Evolutionary conservation across 2,329 filamentous ascomycete species (phyloP).

Genomic region (Lecanosticta acicola): DNA sequence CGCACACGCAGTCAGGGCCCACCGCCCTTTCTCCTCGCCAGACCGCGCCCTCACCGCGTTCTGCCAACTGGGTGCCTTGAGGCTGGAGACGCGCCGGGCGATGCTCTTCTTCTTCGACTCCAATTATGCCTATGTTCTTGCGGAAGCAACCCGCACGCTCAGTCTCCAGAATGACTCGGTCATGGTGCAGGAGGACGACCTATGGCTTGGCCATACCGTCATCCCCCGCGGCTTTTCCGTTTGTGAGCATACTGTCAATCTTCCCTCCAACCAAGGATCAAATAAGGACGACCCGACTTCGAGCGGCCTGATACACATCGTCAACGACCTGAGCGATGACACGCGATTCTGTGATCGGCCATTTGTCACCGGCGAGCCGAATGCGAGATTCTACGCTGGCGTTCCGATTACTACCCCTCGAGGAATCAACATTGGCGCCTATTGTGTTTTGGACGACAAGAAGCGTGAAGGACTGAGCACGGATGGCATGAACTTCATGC

Average conservation of each 20-base stretch:
- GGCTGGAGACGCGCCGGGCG: conserved; percentile 43
- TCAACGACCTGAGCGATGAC: conserved; percentile 28
- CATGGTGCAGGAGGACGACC: conserved; percentile 21
- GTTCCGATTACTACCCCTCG: conserved; percentile 40
- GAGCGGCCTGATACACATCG: conserved; percentile 21
- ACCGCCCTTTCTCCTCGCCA: conserved; percentile 26
- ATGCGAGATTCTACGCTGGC: conserved; percentile 49
- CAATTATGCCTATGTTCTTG: conserved; percentile 47
- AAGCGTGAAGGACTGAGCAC: conserved; percentile 47
- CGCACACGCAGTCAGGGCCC: conserved; percentile 16
- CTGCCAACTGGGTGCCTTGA: conserved; percentile 49
- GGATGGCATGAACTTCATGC: conserved; percentile 50
- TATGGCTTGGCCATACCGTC: conserved; percentile 29
- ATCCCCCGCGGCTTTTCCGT: conserved; percentile 28
- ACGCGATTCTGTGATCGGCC: conserved; percentile 25
- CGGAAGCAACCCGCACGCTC: conserved; percentile 48
- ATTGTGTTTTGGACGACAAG: conserved; percentile 54
- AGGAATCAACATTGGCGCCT: conserved; percentile 55
- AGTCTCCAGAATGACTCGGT: conserved; percentile 32
- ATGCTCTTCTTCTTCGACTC: conserved; percentile 52
- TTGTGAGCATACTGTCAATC: conserved; percentile 28
- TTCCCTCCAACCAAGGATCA: conserved; percentile 19
- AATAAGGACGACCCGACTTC: conserved; percentile 14
- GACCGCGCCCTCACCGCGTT: conserved; percentile 42
- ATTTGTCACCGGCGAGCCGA: conserved; percentile 27